phyloP scores from a whole-genome alignment of 257 asterid species.

The Nicotiana sylvestris region DNA sequence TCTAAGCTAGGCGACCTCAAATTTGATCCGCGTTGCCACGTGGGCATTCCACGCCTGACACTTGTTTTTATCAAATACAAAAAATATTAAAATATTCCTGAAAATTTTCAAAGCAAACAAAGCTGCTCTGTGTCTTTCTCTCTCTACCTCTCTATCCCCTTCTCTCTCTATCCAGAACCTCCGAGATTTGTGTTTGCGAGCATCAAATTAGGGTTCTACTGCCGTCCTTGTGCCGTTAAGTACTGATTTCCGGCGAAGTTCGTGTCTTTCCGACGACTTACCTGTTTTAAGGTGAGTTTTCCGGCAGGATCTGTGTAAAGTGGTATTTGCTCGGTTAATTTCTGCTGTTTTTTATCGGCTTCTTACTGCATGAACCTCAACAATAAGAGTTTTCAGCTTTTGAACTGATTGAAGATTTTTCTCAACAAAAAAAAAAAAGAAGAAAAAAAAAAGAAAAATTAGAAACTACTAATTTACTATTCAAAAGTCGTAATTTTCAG shows the following conservation, averaged over 20 bases:
- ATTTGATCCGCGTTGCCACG: slow-evolving; percentile 54
- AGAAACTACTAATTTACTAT: neutral
- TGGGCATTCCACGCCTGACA: slow-evolving; percentile 37
- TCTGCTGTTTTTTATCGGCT: neutral
- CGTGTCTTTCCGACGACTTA: slow-evolving; percentile 9
- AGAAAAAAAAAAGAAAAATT: neutral
- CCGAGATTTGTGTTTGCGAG: slow-evolving; percentile 42
- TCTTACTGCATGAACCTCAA: neutral
- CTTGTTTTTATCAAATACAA: slow-evolving; percentile 18
- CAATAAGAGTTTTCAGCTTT: neutral
- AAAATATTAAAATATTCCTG: neutral
- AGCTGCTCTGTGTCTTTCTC: neutral
- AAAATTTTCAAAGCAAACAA: slow-evolving; percentile 18
- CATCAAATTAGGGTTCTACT: slow-evolving; percentile 31
- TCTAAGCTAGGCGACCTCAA: slow-evolving; percentile 33
- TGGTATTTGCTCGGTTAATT: slow-evolving; percentile 9
- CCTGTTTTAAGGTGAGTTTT: slow-evolving; percentile 42
- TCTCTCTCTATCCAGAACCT: slow-evolving; percentile 44
- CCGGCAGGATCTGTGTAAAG: slow-evolving; percentile 21
- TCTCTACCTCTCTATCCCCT: neutral
- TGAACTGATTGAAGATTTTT: neutral
- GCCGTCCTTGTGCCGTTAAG: slow-evolving; percentile 15
- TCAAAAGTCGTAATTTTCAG: neutral
- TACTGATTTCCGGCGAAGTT: slow-evolving; percentile 9
- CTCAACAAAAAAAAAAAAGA: neutral